Evolutionary conservation across 106 monocot genomes (phyloP), one percentile per base, ranked within the genome.

Genomic region (Allium cepa): DNA sequence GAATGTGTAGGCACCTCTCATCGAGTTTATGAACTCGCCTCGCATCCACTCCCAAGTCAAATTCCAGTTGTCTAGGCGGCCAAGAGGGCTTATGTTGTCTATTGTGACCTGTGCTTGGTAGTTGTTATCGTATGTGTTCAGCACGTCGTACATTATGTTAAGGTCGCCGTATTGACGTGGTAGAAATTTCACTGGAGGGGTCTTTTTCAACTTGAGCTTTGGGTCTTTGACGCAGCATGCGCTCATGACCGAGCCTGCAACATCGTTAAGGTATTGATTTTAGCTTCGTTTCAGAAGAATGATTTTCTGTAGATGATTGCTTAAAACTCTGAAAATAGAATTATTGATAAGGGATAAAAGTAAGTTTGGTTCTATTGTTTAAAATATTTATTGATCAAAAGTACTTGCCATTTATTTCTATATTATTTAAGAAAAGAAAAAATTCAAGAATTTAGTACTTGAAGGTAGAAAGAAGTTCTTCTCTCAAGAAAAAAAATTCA

Each of bases 21-120:
- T 99, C 70, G 52, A 69, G 85, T 93, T 77, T 78, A 99, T 99
- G 85, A 99, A 99, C 80, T 99, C 93, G 14, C 90, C 93, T 4
- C 90, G 77, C 85, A 62, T 90, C 99, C 99, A 99, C 57, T 99
- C 90, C 93, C 92, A 99, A 12, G 93, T 87, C 36, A 99, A 57
- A 69, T 93, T 99, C 99, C 99, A 99, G 76, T 81, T 88, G 72
- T 93, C 92, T 9, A 93, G 88, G 45, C 92, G 82, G 72, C 92
- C 85, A 8, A 93, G 78, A 9, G 88, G 85, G 81, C 71, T 76
- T 69, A 76, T 47, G 76, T 87, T 93, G 70, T 93, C 90, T 49
- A 96, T 69, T 51, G 91, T 96, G 26, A 97, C 89, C 66, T 99
- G 99, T 0, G 84, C 99, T 13, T 82, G 56, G 81, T 99, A 99